Evolutionary conservation across 805 yeast species (phyloP).

Genomic region (Ogataea salicorniae): DNA sequence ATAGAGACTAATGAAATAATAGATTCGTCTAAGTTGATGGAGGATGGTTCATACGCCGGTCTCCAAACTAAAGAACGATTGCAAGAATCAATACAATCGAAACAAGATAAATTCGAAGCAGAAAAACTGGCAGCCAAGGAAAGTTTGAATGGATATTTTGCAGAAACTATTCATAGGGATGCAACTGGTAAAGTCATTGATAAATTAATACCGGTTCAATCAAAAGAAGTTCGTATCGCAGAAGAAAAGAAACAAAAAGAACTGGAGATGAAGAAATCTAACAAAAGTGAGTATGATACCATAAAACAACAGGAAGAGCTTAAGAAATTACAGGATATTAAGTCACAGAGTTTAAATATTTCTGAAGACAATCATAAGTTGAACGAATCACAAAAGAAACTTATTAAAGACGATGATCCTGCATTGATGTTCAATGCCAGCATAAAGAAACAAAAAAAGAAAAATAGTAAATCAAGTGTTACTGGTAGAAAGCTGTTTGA

Average conservation of each 20-base stretch:
- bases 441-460: conserved; percentile 15
- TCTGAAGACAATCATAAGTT: conserved; percentile 36
- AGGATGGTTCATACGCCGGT: conserved; percentile 32
- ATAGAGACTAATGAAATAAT: conserved; percentile 18
- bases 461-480: conserved; percentile 18
- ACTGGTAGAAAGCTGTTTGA: conserved; percentile 53
- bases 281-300: conserved; percentile 37
- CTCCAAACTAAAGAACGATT: conserved; percentile 43
- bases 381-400: conserved; percentile 29
- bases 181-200: conserved; percentile 42
- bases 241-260: conserved; percentile 21
- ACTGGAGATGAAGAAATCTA: conserved; percentile 25
- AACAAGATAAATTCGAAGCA: conserved; percentile 16
- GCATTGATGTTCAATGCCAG: conserved; percentile 40
- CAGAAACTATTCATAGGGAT: conserved; percentile 54
- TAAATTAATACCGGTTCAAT: conserved; percentile 1
- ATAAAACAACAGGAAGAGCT: conserved; percentile 34
- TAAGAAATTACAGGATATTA: conserved; percentile 24
- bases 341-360: conserved; percentile 24
- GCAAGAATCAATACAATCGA: conserved; percentile 27
- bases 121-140: conserved; percentile 25
- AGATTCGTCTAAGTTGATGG: conserved; percentile 9
- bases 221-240: conserved; percentile 10
- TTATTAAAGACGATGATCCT: conserved; percentile 59
- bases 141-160: conserved; percentile 1